Evolutionary conservation across 2,329 filamentous ascomycete species (phyloP).

Genomic region (Aspergillus niger): DNA sequence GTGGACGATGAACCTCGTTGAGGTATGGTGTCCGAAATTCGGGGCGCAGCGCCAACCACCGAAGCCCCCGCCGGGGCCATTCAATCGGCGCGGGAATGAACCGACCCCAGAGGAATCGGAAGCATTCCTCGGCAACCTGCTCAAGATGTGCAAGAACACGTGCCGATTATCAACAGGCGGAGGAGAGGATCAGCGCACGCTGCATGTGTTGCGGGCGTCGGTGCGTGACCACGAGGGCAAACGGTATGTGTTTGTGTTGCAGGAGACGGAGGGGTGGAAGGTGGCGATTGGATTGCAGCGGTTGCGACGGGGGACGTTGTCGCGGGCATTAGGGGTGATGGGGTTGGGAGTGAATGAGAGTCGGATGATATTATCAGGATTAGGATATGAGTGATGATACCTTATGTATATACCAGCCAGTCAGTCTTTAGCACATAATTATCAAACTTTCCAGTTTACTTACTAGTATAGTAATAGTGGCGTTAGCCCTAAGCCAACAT

Average conservation of each 20-base stretch:
- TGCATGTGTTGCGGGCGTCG: constrained; percentile 60
- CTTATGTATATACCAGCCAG: background rate
- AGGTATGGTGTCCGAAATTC: constrained; percentile 76
- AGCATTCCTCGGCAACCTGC: constrained; percentile 62
- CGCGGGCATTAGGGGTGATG: constrained; percentile 56
- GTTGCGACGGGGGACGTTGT: constrained; percentile 58
- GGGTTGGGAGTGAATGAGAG: constrained; percentile 23
- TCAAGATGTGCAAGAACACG: constrained; percentile 65
- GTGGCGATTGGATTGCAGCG: constrained; percentile 60
- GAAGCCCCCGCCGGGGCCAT: constrained; percentile 37
- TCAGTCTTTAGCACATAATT: too few relatives aligned
- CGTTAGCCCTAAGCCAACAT: too few relatives aligned
- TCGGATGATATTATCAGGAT: constrained; percentile 22
- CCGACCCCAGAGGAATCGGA: constrained; percentile 68
- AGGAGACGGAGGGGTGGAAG: constrained; percentile 64
- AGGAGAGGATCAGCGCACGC: constrained; percentile 42
- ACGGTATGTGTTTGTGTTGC: constrained; percentile 62
- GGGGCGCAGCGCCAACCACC: constrained; percentile 40
- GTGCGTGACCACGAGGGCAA: constrained; percentile 63
- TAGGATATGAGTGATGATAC: constrained; percentile 21
- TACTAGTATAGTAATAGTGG: too few relatives aligned
- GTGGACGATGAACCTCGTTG: constrained; percentile 91
- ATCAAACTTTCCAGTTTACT: too few relatives aligned
- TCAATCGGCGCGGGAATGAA: constrained; percentile 51
- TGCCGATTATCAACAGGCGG: constrained; percentile 52